These are phyloP conservation scores for Quercus variabilis DNA, from an alignment of 306 rosid species.

Conservation along the genomic window DNA sequence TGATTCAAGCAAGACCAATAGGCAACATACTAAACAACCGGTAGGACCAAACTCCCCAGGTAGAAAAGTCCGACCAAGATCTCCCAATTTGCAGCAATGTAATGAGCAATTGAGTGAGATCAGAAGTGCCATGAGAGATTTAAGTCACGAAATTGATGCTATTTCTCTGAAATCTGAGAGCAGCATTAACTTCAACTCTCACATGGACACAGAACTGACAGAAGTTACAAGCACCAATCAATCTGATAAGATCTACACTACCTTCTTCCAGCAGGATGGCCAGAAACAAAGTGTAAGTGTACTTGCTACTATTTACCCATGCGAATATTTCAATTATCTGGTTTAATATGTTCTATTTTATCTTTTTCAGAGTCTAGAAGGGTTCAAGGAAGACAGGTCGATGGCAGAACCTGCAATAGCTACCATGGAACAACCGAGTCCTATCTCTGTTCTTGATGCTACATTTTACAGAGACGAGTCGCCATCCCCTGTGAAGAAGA, in stretches of 20 bases:
- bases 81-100: conserved; percentile 40
- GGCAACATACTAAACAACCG: conserved; percentile 29
- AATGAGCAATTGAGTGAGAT: conserved; percentile 31
- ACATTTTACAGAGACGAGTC: conserved; percentile 82
- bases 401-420: conserved; percentile 36
- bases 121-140: conserved; percentile 31
- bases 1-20: conserved; percentile 44
- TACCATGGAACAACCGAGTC: conserved; percentile 79
- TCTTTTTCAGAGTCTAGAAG: conserved; percentile 45
- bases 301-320: conserved; percentile 3
- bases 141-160: conserved; percentile 33
- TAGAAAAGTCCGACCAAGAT: conserved; percentile 37
- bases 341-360: conserved; percentile 20
- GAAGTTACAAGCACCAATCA: conserved; percentile 41
- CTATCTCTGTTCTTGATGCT: conserved; percentile 88
- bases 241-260: conserved; percentile 23
- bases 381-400: conserved; percentile 28
- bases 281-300: conserved; percentile 47
- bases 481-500: conserved; percentile 87
- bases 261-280: conserved; percentile 23
- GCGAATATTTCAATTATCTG: conserved; percentile 3
- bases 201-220: conserved; percentile 33
- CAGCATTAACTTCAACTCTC: conserved; percentile 31
- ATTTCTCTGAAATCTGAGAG: conserved; percentile 50
- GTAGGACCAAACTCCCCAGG: conserved; percentile 37